A percentile compares a stretch with the other conserved stretches of the same genome.
phyloP scores from a whole-genome alignment of 768 basidiomycete genomes.

The Lactifluus hygrophoroides region DNA sequence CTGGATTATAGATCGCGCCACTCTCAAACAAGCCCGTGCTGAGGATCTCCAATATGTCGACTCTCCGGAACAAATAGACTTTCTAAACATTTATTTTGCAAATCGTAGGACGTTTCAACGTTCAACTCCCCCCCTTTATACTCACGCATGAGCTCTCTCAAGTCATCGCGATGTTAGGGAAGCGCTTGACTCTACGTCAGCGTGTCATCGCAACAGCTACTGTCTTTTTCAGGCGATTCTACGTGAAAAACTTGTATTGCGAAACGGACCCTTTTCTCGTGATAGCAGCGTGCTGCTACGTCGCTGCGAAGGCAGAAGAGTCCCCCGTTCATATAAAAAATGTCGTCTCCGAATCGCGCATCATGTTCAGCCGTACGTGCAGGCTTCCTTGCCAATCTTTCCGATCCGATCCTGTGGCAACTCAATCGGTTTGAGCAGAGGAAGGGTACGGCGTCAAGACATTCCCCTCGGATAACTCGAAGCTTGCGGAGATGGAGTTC shows the following conservation, averaged over 20 bases:
- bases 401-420: too few relatives aligned
- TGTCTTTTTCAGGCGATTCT: constrained; percentile 95
- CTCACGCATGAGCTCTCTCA: constrained; percentile 4
- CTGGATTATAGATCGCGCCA: constrained; percentile 82
- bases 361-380: constrained; percentile 61
- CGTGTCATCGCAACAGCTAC: constrained; percentile 90
- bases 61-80: constrained; percentile 67
- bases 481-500: constrained; percentile 98
- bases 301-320: constrained; percentile 96
- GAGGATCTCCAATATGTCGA: constrained; percentile 76
- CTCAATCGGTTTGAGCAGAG: constrained; percentile 27
- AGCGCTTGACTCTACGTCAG: constrained; percentile 75
- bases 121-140: background rate
- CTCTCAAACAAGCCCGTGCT: constrained; percentile 61
- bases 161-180: constrained; percentile 86
- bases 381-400: background rate
- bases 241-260: constrained; percentile 90
- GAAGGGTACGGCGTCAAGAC: constrained; percentile 64
- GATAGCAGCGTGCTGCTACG: constrained; percentile 87
- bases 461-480: constrained; percentile 84
- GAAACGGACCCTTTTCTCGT: constrained; percentile 95
- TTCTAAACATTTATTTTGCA: constrained; percentile 83
- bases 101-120: constrained; percentile 42
- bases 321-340: constrained; percentile 92
- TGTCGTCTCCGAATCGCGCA: constrained; percentile 74